These are phyloP conservation scores for Psilocybe cyanescens DNA, from an alignment of 768 basidiomycete species.

Conservation along the genomic window DNA sequence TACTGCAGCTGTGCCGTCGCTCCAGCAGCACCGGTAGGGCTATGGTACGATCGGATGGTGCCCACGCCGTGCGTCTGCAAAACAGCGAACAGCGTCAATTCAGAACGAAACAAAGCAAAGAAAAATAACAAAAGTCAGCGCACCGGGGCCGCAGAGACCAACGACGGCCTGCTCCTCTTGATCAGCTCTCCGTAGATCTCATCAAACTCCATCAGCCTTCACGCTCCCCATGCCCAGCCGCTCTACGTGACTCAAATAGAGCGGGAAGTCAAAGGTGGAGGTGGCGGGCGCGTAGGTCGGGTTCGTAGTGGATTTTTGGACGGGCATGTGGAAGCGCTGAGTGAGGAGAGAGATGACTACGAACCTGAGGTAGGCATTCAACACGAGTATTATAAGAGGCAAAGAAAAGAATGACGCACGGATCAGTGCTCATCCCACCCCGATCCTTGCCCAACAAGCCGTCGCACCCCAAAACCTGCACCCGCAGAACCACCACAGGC, in stretches of 20 bases:
- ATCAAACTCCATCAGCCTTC: constrained; percentile 55
- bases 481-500: constrained; percentile 66
- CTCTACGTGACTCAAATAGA: constrained; percentile 79
- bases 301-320: constrained; percentile 70
- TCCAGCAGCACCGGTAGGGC: too few relatives aligned
- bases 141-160: too few relatives aligned
- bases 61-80: too few relatives aligned
- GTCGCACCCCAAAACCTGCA: constrained; percentile 72
- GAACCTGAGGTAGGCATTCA: constrained; percentile 47
- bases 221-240: constrained; percentile 38
- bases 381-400: too few relatives aligned
- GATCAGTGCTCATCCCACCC: constrained; percentile 68
- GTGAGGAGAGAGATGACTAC: constrained; percentile 68
- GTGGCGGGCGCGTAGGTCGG: constrained; percentile 69
- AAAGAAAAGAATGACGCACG: constrained; percentile 51
- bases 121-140: too few relatives aligned
- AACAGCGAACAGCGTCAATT: too few relatives aligned
- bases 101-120: too few relatives aligned
- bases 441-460: constrained; percentile 67
- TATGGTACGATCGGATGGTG: too few relatives aligned
- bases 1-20: too few relatives aligned
- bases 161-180: too few relatives aligned
- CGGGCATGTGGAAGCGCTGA: constrained; percentile 71
- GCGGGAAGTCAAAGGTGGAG: constrained; percentile 89
- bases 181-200: too few relatives aligned